phyloP scores from a whole-genome alignment of 805 yeast species.

The Jamesozyma hellenica region DNA sequence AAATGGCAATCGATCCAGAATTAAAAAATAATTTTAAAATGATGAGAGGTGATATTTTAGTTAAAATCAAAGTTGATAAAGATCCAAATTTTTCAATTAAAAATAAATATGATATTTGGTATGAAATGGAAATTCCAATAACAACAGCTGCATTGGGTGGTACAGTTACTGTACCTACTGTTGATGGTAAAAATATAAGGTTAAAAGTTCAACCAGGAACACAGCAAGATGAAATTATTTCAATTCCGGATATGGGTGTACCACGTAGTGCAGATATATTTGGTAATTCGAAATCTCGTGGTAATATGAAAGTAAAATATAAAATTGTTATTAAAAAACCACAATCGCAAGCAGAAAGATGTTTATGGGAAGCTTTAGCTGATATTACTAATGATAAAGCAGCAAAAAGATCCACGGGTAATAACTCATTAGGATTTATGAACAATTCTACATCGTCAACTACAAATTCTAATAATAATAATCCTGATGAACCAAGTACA shows the following conservation, averaged over 20 bases:
- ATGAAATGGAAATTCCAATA: conserved; percentile 64
- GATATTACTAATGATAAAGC: conserved; percentile 72
- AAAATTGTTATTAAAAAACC: conserved; percentile 67
- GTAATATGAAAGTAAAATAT: conserved; percentile 68
- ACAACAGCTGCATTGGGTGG: conserved; percentile 98
- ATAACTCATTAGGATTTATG: neutral
- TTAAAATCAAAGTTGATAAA: conserved; percentile 66
- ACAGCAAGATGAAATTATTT: conserved; percentile 60
- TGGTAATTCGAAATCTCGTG: conserved; percentile 41
- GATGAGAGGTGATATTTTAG: conserved; percentile 77
- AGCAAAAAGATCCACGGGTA: conserved; percentile 50
- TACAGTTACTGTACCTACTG: conserved; percentile 77
- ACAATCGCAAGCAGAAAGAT: conserved; percentile 72
- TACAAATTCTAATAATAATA: conserved; percentile 3
- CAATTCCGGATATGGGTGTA: conserved; percentile 80
- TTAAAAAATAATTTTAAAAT: conserved; percentile 41
- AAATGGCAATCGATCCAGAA: conserved; percentile 54
- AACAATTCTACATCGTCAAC: neutral
- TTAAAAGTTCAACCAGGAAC: conserved; percentile 79
- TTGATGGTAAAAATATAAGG: conserved; percentile 67
- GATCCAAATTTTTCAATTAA: conserved; percentile 63
- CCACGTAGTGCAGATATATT: conserved; percentile 36
- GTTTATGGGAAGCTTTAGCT: conserved; percentile 87
- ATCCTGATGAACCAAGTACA: conserved; percentile 25
- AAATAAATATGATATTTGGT: conserved; percentile 51